Base-by-base conservation (phyloP, 2,329 filamentous ascomycete species). In the Calycina marina region DNA sequence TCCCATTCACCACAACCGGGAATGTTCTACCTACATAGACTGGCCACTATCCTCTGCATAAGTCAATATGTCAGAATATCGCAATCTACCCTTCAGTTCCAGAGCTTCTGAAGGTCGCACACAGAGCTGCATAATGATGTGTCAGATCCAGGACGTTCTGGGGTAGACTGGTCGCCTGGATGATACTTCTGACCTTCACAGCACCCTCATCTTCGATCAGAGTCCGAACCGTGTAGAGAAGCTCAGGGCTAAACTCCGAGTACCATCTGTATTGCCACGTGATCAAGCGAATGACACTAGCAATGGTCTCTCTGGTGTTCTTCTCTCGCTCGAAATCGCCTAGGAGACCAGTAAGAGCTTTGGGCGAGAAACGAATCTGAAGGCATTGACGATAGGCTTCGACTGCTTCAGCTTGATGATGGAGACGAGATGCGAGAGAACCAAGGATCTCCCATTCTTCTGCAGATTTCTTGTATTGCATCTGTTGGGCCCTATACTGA, bases 181-280 rank as follows among this genome's bases (percentile, higher is more conserved):
- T 85, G 51, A 98, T 93, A 56, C 85, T 94, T 51, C 90, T 72
- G 34, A 98, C 81, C 60, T 98, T 98, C 56, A 98, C 83, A 1
- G 88, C 88, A 37, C 90, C 90, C 58, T 98, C 90, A 45, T 94
- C 86, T 58, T 96, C 90, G 52, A 98, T 98, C 44, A 98, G 65
- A 44, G 82, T 85, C 40, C 90, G 77, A 49, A 96, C 82, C 3
- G 82, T 78, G 56, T 77, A 83, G 33, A 98, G 69, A 26, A 98
- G 68, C 42, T 86, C 77, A 1, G 90, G 90, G 12, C 86, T 94
- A 60, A 98, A 98, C 69, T 98, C 90, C 35, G 86, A 94, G 61
- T 98, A 98, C 90, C 90, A 98, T 45, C 90, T 70, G 59, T 94
- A 98, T 60, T 98, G 90, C 90, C 90, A 98, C 9, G 88, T 90